Evolutionary conservation across 139 green algal species (phyloP), one percentile per base, ranked within the genome.

Genomic region (Chlorella sp.): DNA sequence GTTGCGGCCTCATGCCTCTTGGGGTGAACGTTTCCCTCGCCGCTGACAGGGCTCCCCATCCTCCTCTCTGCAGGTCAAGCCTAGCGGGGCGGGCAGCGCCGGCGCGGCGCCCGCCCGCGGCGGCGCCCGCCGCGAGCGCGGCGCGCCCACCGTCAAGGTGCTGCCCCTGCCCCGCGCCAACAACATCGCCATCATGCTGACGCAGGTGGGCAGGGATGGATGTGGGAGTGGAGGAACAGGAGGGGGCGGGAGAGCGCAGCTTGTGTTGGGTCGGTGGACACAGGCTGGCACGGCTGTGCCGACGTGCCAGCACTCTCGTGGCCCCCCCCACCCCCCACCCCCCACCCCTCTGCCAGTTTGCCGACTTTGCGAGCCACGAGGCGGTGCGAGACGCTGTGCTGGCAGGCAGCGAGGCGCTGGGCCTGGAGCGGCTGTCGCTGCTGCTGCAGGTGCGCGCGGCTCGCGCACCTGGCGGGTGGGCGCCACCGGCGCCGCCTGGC

Each of bases 141-240:
- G 53, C 53, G 64, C 35, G 17, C 66, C 74, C 12, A 59, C 59
- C 55, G 59, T 89, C 23, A 71, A 80, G 38, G 43, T 93, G 17
- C 73, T 93, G 12, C 73, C 68, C 0, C 56, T 93, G 25, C 53
- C 86, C 9, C 74, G 89, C 0, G 89, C 89, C 73, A 94, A 94
- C 85, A 94, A 94, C 72, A 77, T 94, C 38, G 79, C 87, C 55
- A 95, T 94, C 79, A 94, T 94, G 86, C 82, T 94, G 21, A 93
- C 81, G 23, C 87, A 92, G 74, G 87, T 90, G 58, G 21, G 27
- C 33, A 23, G 1, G 6, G 74, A 31, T 3, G n/a, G n/a, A n/a
- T n/a, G 56, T 12, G 56, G 56, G 48, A 21, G 48, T 17, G 48
- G 17, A 58, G 48, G 48, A 58, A 58, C 48, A n/a, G n/a, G n/a